A percentile compares a stretch with the other conserved stretches of the same genome.
Conservation (phyloP, 306 rosid species). For the Macrotyloma uniflorum region DNA sequence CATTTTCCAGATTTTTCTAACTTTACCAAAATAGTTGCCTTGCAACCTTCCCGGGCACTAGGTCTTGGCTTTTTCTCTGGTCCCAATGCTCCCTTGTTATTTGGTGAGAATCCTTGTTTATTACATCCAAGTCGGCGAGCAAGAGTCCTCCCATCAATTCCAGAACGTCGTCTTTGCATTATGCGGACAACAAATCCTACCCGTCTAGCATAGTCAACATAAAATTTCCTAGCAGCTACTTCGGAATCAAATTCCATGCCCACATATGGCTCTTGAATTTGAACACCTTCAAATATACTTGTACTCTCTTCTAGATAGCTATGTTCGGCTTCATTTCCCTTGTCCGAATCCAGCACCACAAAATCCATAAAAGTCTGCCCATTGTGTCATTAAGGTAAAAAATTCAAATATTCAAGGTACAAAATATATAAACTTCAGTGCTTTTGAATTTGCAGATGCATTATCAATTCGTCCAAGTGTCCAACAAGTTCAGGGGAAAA, state of each 20-base stretch:
- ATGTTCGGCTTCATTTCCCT: conserved; percentile 48
- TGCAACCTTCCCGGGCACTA: conserved; percentile 97
- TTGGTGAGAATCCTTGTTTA: conserved; percentile 92
- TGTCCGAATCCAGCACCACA: conserved; percentile 65
- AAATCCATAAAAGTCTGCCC: conserved; percentile 38
- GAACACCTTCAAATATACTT: conserved; percentile 55
- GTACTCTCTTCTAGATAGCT: conserved; percentile 52
- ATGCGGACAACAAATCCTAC: conserved; percentile 79
- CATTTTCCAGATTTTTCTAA: conserved; percentile 91
- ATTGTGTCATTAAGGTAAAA: conserved; percentile 25
- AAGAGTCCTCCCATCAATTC: conserved; percentile 86
- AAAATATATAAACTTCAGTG: not conserved
- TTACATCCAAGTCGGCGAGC: conserved; percentile 97
- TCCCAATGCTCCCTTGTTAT: conserved; percentile 57
- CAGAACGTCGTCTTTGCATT: conserved; percentile 91
- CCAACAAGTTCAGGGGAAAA: conserved; percentile 13
- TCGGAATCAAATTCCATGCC: conserved; percentile 93
- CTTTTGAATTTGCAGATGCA: conserved; percentile 25
- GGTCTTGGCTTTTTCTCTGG: conserved; percentile 70
- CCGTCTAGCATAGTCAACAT: conserved; percentile 74
- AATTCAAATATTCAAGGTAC: conserved; percentile 16
- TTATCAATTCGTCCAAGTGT: conserved; percentile 12
- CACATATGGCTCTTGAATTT: conserved; percentile 66
- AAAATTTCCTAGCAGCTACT: conserved; percentile 74
- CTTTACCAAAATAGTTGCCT: conserved; percentile 89